These are phyloP conservation scores for Coniochaeta sp. DNA, from an alignment of 2,329 filamentous ascomycete genomes.

Conservation along the genomic window DNA sequence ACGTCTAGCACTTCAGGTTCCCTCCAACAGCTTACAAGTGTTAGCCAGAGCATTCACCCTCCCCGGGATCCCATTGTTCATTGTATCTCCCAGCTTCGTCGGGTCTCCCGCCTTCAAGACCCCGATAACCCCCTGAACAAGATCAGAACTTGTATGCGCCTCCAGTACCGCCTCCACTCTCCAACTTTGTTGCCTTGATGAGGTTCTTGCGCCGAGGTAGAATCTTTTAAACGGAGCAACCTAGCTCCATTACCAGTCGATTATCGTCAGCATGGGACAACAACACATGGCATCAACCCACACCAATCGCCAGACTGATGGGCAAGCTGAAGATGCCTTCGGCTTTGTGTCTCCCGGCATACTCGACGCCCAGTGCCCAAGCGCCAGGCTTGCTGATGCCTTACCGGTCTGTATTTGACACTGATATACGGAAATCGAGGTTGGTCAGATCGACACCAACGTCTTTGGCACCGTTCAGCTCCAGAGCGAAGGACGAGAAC, in stretches of 20 bases:
- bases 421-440: conserved; percentile 8
- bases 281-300: conserved; percentile 31
- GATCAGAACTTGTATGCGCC: conserved; percentile 29
- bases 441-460: conserved; percentile 12
- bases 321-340: conserved; percentile 18
- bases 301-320: conserved; percentile 19
- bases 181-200: conserved; percentile 17
- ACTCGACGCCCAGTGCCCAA: conserved; percentile 15
- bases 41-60: background rate
- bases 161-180: conserved; percentile 30
- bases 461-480: conserved; percentile 2
- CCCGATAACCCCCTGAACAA: too few species aligned
- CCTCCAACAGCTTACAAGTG: background rate
- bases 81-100: background rate
- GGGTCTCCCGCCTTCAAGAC: background rate
- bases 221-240: conserved; percentile 32
- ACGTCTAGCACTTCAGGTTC: background rate
- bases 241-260: too few species aligned
- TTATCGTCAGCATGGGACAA: too few species aligned
- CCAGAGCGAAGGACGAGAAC: conserved; percentile 13
- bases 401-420: conserved; percentile 10
- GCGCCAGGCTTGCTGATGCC: conserved; percentile 17
- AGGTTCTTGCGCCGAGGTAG: conserved; percentile 20
- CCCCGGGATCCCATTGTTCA: background rate
- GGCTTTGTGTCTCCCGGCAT: conserved; percentile 12